A percentile compares a stretch with the other conserved stretches of the same genome.
Conservation (phyloP, 1,284 basidiomycete species). For the Fomitopsis pinicola region DNA sequence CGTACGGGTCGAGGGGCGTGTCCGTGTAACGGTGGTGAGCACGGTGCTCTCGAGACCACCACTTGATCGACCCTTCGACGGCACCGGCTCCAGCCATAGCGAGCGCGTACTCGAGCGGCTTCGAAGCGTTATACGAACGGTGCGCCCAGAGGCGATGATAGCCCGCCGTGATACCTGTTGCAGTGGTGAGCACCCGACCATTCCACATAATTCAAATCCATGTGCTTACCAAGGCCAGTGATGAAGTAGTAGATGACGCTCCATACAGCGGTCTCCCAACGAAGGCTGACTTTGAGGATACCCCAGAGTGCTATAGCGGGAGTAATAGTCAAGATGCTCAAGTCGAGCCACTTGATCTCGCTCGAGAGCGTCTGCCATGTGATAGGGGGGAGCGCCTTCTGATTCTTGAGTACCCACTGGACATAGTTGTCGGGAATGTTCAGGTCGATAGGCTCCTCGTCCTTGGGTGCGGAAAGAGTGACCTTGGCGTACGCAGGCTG, state of each 20-base stretch:
- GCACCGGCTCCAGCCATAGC: slow-evolving; percentile 81
- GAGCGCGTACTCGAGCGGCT: slow-evolving; percentile 75
- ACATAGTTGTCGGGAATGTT: slow-evolving; percentile 90
- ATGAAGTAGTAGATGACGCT: slow-evolving; percentile 80
- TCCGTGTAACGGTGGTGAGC: slow-evolving; percentile 95
- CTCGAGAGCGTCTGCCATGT: slow-evolving; percentile 60
- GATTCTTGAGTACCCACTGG: slow-evolving; percentile 74
- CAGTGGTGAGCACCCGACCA: not conserved
- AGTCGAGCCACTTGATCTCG: slow-evolving; percentile 65
- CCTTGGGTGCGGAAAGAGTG: not conserved
- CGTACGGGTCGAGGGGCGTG: slow-evolving; percentile 93
- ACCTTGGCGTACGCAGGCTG: not conserved
- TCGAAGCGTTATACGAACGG: slow-evolving; percentile 85
- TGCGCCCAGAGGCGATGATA: slow-evolving; percentile 96
- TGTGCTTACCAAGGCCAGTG: slow-evolving; percentile 69
- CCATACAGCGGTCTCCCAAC: slow-evolving; percentile 69
- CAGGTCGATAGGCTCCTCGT: slow-evolving; percentile 51
- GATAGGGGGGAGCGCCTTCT: slow-evolving; percentile 75
- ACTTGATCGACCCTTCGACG: slow-evolving; percentile 88
- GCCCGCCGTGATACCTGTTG: slow-evolving; percentile 60
- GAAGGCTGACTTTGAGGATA: slow-evolving; percentile 52
- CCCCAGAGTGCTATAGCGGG: slow-evolving; percentile 73
- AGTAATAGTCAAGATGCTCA: slow-evolving; percentile 63
- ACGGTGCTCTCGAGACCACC: slow-evolving; percentile 94
- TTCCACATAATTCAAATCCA: not conserved